Evolutionary conservation across 176 grass and related monocot species (phyloP), one percentile per base, ranked within the genome.

Genomic region (Phyllostachys edulis): DNA sequence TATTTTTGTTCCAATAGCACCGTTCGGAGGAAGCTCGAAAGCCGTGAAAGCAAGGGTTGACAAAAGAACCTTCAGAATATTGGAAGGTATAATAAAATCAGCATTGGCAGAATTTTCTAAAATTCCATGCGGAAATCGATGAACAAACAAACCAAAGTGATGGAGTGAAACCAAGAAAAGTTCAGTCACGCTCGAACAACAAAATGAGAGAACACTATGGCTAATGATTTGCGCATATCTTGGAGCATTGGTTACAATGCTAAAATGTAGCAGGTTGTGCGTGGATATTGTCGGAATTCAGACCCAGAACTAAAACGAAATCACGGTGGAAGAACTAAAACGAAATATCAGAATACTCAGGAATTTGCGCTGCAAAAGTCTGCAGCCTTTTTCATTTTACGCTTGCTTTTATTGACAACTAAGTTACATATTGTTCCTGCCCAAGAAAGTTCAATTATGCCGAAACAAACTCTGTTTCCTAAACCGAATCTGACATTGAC

Each of bases 1-100:
- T 51, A 98, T 88, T 83, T 92, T 98, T 42, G 96, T 98, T 85
- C 96, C 96, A 59, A 98, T 79, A 7, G 96, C 96, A 75, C 73
- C 89, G 62, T 98, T 98, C 42, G 96, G 96, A 77, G 96, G 96
- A 67, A 98, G 96, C 85, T 98, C 96, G 39, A 98, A 98, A 21
- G 93, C 93, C 59, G 96, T 93, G 65, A 98, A 98, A 83, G 96
- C 96, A 37, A 98, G 89, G 11, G 93, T 95, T 56, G 93, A 98
- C 80, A 98, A 68, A 73, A 98, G 81, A 74, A 98, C 96, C 96
- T 98, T 85, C 39, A 80, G 20, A 41, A 67, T 2, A 76, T 61
- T 21, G 57, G 55, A 88, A 80, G 62, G 62, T 18, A 67, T 0
- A 50, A 78, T 0, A 63, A 74, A 50, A 80, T 81, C 40, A 90